phyloP scores from a whole-genome alignment of 495 filamentous ascomycete species.

The Tirmania nivea region DNA sequence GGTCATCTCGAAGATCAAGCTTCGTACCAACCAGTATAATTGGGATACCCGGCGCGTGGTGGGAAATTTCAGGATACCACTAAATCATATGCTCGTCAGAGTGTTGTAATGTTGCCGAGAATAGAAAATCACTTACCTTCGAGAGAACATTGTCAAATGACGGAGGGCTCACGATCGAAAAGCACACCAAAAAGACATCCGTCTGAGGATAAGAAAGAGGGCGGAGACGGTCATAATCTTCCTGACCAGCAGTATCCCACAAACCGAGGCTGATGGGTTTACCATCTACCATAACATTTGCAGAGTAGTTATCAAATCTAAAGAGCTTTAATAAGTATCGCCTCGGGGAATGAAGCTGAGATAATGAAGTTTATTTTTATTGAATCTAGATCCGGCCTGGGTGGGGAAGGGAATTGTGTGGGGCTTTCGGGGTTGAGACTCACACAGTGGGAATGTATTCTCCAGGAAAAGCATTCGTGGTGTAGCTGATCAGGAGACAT shows the following conservation, averaged over 20 bases:
- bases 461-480: slow-evolving; percentile 95
- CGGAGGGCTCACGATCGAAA: slow-evolving; percentile 90
- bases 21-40: slow-evolving; percentile 97
- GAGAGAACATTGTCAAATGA: slow-evolving; percentile 96
- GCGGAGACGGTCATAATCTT: slow-evolving; percentile 90
- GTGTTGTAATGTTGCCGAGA: not conserved
- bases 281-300: slow-evolving; percentile 94
- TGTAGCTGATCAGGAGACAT: slow-evolving; percentile 97
- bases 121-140: slow-evolving; percentile 41
- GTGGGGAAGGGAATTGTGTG: not conserved
- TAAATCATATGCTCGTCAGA: slow-evolving; percentile 17
- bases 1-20: slow-evolving; percentile 83
- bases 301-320: slow-evolving; percentile 98
- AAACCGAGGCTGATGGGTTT: slow-evolving; percentile 90
- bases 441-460: slow-evolving; percentile 99
- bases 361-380: too few species aligned
- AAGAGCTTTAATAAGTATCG: not conserved
- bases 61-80: slow-evolving; percentile 95
- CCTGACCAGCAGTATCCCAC: slow-evolving; percentile 98
- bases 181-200: slow-evolving; percentile 95
- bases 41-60: slow-evolving; percentile 84
- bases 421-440: slow-evolving; percentile 22
- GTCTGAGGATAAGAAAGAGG: slow-evolving; percentile 95
- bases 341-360: slow-evolving; percentile 3
- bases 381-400: too few species aligned